Base-by-base conservation (phyloP, 768 basidiomycete species). In the Naganishia kalamii region DNA sequence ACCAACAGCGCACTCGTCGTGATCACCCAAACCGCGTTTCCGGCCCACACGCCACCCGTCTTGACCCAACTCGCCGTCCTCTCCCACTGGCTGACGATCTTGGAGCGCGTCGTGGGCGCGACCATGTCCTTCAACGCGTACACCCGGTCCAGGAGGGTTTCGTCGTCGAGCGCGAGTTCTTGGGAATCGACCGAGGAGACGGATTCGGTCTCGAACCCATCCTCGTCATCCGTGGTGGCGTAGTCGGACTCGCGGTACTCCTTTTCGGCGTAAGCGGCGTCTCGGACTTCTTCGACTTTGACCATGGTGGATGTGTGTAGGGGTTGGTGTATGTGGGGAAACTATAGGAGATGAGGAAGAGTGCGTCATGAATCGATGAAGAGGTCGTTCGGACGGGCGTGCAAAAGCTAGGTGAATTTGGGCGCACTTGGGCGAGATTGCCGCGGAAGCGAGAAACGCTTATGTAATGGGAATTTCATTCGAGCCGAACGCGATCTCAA, bases 41-140 rank as follows among this genome's bases (percentile, higher is more conserved):
- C 94, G 35, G 86, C 84, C 57, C 89, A 71, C 80, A 86, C 89
- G 51, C 85, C 82, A 7, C 85, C 82, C 65, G 83, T 84, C 74
- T 85, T 88, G 33, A 90, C 60, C 77, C 87, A 84, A 1, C 83
- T 80, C 4, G 85, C 82, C 0, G 89, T 84, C 51, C 82, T 82
- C 29, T 83, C 80, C 63, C 89, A 72, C 60, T 83, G 84, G 25
- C 85, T 81, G 54, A 84, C 79, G 69, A 98, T 85, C 73, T 80
- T 81, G 71, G 89, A 87, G 67, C 96, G 86, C 41, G 93, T 93
- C 10, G 87, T 81, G 25, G 96, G 96, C 7, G 93, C 88, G 4
- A 99, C 86, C 75, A 99, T 98, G 82, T 99, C 94, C 71, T 88
- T 88, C 78, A 99, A 87, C 27, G 94, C 94, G 65, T 83, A 83